Evolutionary conservation across 257 asterid species (phyloP).

Genomic region (Lantana camara): DNA sequence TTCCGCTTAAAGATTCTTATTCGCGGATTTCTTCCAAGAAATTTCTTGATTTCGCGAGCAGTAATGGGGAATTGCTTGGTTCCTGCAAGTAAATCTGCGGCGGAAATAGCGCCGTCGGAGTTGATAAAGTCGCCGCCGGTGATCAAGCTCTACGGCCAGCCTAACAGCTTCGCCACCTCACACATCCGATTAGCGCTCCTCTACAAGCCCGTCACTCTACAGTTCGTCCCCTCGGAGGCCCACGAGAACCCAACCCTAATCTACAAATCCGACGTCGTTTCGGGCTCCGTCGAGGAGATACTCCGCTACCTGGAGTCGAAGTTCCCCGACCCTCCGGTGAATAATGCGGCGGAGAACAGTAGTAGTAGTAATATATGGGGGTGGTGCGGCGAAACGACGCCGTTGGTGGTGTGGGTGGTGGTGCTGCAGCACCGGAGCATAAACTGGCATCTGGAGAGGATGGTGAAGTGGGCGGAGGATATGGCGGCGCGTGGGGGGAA

Average conservation of each 20-base stretch:
- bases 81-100: conserved; percentile 56
- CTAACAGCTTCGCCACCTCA: conserved; percentile 63
- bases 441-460: conserved; percentile 86
- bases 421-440: conserved; percentile 87
- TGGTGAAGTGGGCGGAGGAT: conserved; percentile 94
- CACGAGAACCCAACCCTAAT: conserved; percentile 66
- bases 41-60: conserved; percentile 10
- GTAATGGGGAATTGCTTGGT: conserved; percentile 77
- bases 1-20: no score
- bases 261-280: conserved; percentile 63
- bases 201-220: conserved; percentile 73
- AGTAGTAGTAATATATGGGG: conserved; percentile 50
- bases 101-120: conserved; percentile 85
- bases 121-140: conserved; percentile 47
- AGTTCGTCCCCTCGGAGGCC: conserved; percentile 61
- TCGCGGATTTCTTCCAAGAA: no score
- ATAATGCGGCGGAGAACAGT: conserved; percentile 23
- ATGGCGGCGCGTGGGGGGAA: conserved; percentile 85
- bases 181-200: conserved; percentile 78
- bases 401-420: conserved; percentile 86
- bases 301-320: conserved; percentile 69
- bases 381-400: conserved; percentile 85
- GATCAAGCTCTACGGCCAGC: conserved; percentile 79
- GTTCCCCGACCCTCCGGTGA: conserved; percentile 80
- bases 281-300: conserved; percentile 77